phyloP scores from a whole-genome alignment of 148 eudicot genomes.

The Beta vulgaris region DNA sequence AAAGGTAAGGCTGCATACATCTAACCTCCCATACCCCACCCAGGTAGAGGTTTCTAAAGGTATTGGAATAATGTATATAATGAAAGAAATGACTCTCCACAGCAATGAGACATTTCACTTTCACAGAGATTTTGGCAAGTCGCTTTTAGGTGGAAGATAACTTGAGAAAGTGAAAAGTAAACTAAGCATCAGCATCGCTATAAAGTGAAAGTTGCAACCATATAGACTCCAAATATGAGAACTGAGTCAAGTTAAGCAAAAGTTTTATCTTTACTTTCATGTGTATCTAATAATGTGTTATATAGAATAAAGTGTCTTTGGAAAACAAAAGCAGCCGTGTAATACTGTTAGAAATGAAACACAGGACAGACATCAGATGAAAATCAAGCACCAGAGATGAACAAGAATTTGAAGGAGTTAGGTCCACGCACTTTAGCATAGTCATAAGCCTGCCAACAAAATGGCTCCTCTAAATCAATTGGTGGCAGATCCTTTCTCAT shows the following conservation, averaged over 20 bases:
- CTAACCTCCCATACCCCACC: not conserved
- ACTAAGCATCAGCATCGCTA: too few relatives aligned
- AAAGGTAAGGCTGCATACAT: not conserved
- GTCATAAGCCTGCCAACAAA: slow-evolving; percentile 95
- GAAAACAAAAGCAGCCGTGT: not conserved
- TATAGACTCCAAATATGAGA: not conserved
- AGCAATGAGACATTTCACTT: not conserved
- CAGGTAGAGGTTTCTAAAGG: not conserved
- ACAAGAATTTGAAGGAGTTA: slow-evolving; percentile 7
- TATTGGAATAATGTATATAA: not conserved
- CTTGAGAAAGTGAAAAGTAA: not conserved
- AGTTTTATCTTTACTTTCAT: not conserved
- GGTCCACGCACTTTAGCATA: slow-evolving; percentile 73
- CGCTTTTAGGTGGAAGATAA: not conserved
- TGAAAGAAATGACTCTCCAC: not conserved
- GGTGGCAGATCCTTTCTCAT: slow-evolving; percentile 88
- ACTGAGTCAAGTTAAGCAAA: not conserved
- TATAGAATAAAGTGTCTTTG: not conserved
- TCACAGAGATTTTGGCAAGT: not conserved
- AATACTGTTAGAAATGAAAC: not conserved
- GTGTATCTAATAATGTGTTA: not conserved
- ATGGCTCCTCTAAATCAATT: slow-evolving; percentile 90
- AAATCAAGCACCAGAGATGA: slow-evolving; percentile 11
- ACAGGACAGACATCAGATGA: not conserved
- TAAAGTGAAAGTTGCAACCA: not conserved